Base-by-base conservation (phyloP, 2,329 filamentous ascomycete species). In the Orbilia quercus region DNA sequence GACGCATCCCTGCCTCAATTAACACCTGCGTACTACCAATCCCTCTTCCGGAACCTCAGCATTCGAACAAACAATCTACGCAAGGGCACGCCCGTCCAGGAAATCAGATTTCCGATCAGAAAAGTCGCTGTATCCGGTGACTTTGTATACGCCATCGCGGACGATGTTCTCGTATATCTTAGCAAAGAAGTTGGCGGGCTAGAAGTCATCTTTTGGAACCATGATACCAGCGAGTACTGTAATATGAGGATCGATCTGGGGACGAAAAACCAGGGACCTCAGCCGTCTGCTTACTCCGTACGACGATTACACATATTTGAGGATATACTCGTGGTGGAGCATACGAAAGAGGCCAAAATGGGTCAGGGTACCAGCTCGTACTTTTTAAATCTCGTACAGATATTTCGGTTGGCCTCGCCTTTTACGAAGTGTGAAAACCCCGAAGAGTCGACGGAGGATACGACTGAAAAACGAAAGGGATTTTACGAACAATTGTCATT, bases 201-300 rank as follows among this genome's bases (percentile, higher is more conserved):
- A 14, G 51, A 64, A 31, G 67, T 72, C n/a, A 44, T 72, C 3
- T 72, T 72, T 54, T 72, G 67, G 67, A 72, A 72, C 23, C 67
- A 72, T 36, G 67, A 72, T 47, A 47, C 62, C 5, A 47, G 45
- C 18, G 67, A 72, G 53, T 72, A 72, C 28, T 51, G 51, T 16
- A 65, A 72, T 20, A 72, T 72, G 67, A 51, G 59, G 25, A 50
- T 72, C 7, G 67, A 72, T 12, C 45, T 72, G 25, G 67, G 67
- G 4, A 59, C 45, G n/a, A 54, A 72, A 14, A 72, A 72, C 23
- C 62, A 65, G 42, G 60, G 59, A 14, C 16, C n/a, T 1, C 51
- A 65, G 18, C 59, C 67, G 36, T 72, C 67, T 12, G 59, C 59
- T 1, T 72, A 65, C 36, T 72, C 67, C 2, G 67, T 60, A 7